Evolutionary conservation across 2,329 filamentous ascomycete species (phyloP).

Genomic region (Didymellaceae sp.): DNA sequence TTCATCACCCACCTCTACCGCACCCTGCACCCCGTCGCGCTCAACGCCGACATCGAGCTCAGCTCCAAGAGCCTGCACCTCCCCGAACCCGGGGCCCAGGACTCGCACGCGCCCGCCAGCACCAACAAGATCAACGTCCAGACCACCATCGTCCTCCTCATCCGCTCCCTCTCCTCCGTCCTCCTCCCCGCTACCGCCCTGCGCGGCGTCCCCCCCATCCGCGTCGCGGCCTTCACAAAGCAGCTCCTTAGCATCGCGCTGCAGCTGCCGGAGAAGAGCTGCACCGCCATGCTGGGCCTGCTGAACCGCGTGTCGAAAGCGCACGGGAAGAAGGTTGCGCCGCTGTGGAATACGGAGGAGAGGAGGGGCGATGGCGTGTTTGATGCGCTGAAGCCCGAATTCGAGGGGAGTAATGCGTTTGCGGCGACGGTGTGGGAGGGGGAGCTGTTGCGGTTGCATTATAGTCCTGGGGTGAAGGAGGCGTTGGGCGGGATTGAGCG

Average conservation of each 20-base stretch:
- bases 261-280: constrained; percentile 89
- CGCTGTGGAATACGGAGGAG: constrained; percentile 96
- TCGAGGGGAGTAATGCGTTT: constrained; percentile 90
- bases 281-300: constrained; percentile 78
- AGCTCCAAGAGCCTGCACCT: constrained; percentile 76
- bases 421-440: constrained; percentile 92
- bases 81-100: constrained; percentile 64
- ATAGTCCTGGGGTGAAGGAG: constrained; percentile 83
- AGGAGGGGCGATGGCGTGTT: constrained; percentile 88
- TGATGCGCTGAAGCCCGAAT: constrained; percentile 70
- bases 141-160: constrained; percentile 89
- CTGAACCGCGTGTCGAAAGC: constrained; percentile 79
- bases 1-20: constrained; percentile 95
- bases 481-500: constrained; percentile 57
- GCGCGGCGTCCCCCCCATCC: constrained; percentile 77
- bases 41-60: constrained; percentile 86
- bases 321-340: constrained; percentile 80
- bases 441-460: constrained; percentile 84
- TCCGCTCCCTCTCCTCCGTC: constrained; percentile 82
- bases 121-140: constrained; percentile 87
- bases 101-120: constrained; percentile 49
- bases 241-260: constrained; percentile 82
- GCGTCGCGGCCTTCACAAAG: constrained; percentile 92
- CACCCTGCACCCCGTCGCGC: constrained; percentile 76
- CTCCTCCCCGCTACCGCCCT: constrained; percentile 78